Evolutionary conservation across 2,329 filamentous ascomycete genomes (phyloP), one percentile per base, ranked within the genome.

Genomic region (Calonectria pteridis): DNA sequence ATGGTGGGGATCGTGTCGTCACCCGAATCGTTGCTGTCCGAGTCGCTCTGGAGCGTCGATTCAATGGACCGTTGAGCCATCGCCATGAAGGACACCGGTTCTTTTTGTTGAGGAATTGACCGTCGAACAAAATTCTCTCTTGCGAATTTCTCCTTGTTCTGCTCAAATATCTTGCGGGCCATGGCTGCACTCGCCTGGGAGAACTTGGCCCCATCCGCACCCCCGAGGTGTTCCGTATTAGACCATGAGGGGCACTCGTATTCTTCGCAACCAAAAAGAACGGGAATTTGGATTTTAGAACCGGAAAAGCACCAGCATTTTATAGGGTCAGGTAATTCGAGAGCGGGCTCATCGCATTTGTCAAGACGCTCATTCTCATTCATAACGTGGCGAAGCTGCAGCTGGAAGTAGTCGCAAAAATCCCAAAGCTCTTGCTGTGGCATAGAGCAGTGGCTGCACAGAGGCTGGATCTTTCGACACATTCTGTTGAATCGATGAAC

Each of bases 181-280:
- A 59, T 51, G 23, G 18, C 14, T 14, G 71, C 49, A 10, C 68
- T 53, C 1, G 26, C 20, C n/a, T 26, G 20, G 0, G n/a, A 55
- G 13, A n/a, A 23, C 3, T 67, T 49, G 29, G 73, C 33, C 11
- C 62, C 62, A 23, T 63, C 40, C 13, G 1, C 14, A 10, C 70
- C 46, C 6, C 67, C 71, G 26, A 63, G 64, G 1, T 64, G n/a
- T 2, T 53, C 3, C 3, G 69, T 63, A 2, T 46, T 70, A 28
- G 77, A 65, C 77, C 77, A 72, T 1, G 77, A 78, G 4, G 33
- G 35, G 16, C 76, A 79, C 18, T 77, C 67, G 4, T 58, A 77
- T 26, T 76, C 49, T 10, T 62, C 20, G 1, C 77, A 79, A 16
- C 74, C 77, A 23, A 28, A 40, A 1, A 78, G 69, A 26, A 66